Evolutionary conservation across 345 rosid genomes (phyloP).

Genomic region (Populus alba): DNA sequence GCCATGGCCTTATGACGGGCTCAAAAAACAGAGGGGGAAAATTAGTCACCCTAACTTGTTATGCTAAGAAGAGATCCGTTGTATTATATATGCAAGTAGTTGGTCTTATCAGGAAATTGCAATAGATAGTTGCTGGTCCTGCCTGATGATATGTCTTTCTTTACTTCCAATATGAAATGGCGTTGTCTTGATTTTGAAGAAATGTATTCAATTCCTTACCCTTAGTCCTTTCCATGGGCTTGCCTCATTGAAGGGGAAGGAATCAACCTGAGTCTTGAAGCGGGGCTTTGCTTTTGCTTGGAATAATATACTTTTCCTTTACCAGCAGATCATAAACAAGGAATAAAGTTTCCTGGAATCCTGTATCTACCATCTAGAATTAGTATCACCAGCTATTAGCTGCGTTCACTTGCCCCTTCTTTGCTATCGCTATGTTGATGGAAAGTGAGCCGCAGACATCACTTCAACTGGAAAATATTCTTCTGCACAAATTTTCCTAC

Average conservation of each 20-base stretch:
- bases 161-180: slow-evolving; percentile 4
- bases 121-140: not conserved
- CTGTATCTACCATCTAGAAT: not conserved
- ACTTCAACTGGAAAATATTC: no score
- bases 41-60: not conserved
- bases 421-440: no score
- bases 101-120: not conserved
- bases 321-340: slow-evolving; percentile 14
- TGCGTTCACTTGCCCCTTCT: not conserved
- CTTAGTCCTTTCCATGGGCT: slow-evolving; percentile 2
- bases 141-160: not conserved
- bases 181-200: slow-evolving; percentile 43
- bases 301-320: slow-evolving; percentile 29
- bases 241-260: slow-evolving; percentile 35
- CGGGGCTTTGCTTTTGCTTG: not conserved
- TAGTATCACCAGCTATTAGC: not conserved
- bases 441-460: no score
- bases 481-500: no score
- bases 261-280: slow-evolving; percentile 11
- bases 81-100: not conserved
- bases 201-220: slow-evolving; percentile 45
- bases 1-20: slow-evolving; percentile 40
- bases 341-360: slow-evolving; percentile 20
- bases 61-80: not conserved
- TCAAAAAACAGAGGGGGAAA: not conserved